These are phyloP conservation scores for Metschnikowia reukaufii DNA, from an alignment of 805 yeast species.

Conservation along the genomic window DNA sequence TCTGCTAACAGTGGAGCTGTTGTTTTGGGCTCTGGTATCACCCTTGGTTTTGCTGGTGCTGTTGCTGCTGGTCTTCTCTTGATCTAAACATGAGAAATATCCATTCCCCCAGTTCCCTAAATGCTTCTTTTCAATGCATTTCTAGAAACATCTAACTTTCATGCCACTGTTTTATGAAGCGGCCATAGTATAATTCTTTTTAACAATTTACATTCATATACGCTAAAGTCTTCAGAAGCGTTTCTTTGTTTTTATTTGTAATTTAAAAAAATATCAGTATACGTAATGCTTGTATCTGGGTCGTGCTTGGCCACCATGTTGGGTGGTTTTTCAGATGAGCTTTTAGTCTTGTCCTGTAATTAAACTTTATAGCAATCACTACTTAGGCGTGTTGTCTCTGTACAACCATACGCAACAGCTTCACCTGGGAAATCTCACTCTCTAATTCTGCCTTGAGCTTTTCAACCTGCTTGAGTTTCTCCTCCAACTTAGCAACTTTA, in stretches of 20 bases:
- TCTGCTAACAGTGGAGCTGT: constrained; percentile 26
- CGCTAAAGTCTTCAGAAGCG: too few species aligned
- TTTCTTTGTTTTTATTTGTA: too few species aligned
- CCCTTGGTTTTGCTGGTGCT: constrained; percentile 42
- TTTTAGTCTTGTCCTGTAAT: too few species aligned
- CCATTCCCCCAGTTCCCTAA: neutral
- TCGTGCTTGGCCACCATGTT: too few species aligned
- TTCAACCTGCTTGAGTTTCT: constrained; percentile 11
- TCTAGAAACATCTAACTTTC: neutral
- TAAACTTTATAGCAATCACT: too few species aligned
- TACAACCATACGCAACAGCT: constrained; percentile 6
- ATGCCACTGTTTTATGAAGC: neutral
- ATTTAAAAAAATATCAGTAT: neutral
- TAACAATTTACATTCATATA: neutral
- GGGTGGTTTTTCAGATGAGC: too few species aligned
- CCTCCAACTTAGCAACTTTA: neutral
- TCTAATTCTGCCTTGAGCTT: constrained; percentile 12
- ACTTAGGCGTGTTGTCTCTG: constrained; percentile 1
- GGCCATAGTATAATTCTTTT: neutral
- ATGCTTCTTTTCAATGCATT: neutral
- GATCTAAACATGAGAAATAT: constrained; percentile 13
- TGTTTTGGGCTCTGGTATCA: constrained; percentile 18
- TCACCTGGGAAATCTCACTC: constrained; percentile 9
- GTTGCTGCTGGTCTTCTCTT: constrained; percentile 52
- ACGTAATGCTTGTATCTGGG: neutral